These are phyloP conservation scores for Teunomyces aglyptinius DNA, from an alignment of 805 yeast species.

Conservation along the genomic window DNA sequence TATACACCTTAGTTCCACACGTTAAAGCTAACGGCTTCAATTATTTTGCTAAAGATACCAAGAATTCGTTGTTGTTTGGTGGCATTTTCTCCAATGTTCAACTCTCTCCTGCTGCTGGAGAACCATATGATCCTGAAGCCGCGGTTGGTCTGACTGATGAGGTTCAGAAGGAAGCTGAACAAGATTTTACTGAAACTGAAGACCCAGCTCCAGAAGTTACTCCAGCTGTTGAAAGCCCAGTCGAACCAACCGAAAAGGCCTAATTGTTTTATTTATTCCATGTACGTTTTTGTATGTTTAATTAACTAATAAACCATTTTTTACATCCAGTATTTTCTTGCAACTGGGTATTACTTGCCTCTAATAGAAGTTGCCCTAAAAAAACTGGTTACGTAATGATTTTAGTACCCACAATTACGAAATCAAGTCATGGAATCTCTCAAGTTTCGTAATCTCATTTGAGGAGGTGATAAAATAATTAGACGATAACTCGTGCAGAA, in stretches of 20 bases:
- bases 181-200: background rate
- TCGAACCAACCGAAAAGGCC: background rate
- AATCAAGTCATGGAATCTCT: too few relatives aligned
- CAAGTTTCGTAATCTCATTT: too few relatives aligned
- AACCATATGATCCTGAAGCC: background rate
- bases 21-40: conserved; percentile 1
- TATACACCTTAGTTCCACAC: conserved; percentile 17
- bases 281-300: too few relatives aligned
- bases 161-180: background rate
- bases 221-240: background rate
- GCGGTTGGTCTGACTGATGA: background rate
- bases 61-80: conserved; percentile 1
- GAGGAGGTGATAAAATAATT: too few relatives aligned
- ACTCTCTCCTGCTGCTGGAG: background rate
- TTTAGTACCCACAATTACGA: too few relatives aligned
- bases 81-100: conserved; percentile 3
- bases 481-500: too few relatives aligned
- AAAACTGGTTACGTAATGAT: too few relatives aligned
- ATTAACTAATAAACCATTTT: too few relatives aligned
- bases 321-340: too few relatives aligned
- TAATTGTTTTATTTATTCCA: too few relatives aligned
- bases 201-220: background rate
- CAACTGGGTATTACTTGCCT: too few relatives aligned
- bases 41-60: background rate
- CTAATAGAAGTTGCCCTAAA: too few relatives aligned